These are phyloP conservation scores for Heliamphora ciliata DNA, from an alignment of 179 eudicot genomes.

Conservation along the genomic window DNA sequence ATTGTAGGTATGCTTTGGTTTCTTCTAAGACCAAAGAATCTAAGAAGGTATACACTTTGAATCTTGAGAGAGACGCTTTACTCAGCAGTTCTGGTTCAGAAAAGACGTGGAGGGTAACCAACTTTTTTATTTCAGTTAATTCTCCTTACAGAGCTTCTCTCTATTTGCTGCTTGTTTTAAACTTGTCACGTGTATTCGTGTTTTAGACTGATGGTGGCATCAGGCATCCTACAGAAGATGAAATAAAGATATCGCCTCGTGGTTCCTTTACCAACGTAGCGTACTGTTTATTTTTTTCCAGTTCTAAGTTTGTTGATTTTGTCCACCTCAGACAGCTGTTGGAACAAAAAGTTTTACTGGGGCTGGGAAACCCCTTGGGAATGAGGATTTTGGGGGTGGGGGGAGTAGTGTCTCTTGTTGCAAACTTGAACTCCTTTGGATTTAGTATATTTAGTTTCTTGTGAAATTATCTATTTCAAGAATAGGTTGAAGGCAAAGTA, in stretches of 20 bases:
- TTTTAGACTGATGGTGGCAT: slow-evolving; percentile 58
- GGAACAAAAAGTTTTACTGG: too few species aligned
- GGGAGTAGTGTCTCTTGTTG: too few species aligned
- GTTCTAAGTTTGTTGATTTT: too few species aligned
- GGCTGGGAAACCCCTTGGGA: too few species aligned
- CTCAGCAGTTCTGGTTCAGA: slow-evolving; percentile 38
- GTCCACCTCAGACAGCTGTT: too few species aligned
- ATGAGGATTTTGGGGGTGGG: too few species aligned
- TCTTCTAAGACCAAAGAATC: slow-evolving; percentile 56
- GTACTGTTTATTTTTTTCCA: not conserved
- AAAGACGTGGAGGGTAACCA: slow-evolving; percentile 51
- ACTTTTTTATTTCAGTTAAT: slow-evolving; percentile 5
- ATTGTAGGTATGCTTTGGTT: slow-evolving; percentile 45
- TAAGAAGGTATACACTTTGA: slow-evolving; percentile 42
- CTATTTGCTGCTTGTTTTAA: not conserved
- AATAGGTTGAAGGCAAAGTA: too few species aligned
- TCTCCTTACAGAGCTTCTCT: not conserved
- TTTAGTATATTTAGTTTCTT: too few species aligned
- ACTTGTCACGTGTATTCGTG: not conserved
- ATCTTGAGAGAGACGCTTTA: slow-evolving; percentile 53
- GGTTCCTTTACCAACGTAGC: slow-evolving; percentile 60
- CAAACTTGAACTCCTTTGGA: too few species aligned
- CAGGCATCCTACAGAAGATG: slow-evolving; percentile 40
- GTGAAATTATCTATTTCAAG: too few species aligned
- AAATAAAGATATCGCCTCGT: slow-evolving; percentile 39